phyloP scores from a whole-genome alignment of 1,139 yeast species.

The Meyerozyma athensensis region DNA sequence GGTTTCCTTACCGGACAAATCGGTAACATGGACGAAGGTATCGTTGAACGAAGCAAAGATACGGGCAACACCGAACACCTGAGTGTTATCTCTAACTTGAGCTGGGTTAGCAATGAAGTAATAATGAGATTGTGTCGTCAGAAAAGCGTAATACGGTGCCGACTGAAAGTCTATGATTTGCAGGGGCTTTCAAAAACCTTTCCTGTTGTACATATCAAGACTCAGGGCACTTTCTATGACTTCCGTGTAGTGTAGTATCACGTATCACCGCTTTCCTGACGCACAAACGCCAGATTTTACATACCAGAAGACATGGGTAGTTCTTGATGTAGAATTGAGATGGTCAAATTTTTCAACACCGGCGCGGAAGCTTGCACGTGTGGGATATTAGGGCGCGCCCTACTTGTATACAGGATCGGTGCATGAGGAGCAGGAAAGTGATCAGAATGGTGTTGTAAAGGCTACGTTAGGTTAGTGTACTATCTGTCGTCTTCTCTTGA shows the following conservation, averaged over 20 bases:
- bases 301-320: constrained; percentile 20
- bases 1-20: constrained; percentile 99
- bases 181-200: too few species aligned
- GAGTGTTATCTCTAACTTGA: constrained; percentile 94
- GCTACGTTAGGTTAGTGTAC: too few species aligned
- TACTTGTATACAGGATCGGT: neutral
- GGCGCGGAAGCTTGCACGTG: neutral
- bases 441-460: neutral
- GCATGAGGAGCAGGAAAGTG: neutral
- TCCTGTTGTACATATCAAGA: too few species aligned
- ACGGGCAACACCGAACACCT: constrained; percentile 99
- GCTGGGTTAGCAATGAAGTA: constrained; percentile 31
- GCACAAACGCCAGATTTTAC: constrained; percentile 7
- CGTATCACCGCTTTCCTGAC: constrained; percentile 3
- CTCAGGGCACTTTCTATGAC: neutral
- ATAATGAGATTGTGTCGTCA: too few species aligned
- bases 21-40: constrained; percentile 99
- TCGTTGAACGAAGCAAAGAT: constrained; percentile 99
- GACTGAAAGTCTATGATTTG: too few species aligned
- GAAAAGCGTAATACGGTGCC: too few species aligned
- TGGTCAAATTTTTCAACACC: constrained; percentile 12
- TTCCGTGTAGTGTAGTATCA: constrained; percentile 1
- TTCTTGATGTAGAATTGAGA: constrained; percentile 17
- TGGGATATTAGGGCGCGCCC: neutral
- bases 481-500: too few species aligned